Percentiles rank a stretch among this genome's conserved stretches.
Conservation (phyloP, 805 yeast species). For the Suhomyces xylopsoci region DNA sequence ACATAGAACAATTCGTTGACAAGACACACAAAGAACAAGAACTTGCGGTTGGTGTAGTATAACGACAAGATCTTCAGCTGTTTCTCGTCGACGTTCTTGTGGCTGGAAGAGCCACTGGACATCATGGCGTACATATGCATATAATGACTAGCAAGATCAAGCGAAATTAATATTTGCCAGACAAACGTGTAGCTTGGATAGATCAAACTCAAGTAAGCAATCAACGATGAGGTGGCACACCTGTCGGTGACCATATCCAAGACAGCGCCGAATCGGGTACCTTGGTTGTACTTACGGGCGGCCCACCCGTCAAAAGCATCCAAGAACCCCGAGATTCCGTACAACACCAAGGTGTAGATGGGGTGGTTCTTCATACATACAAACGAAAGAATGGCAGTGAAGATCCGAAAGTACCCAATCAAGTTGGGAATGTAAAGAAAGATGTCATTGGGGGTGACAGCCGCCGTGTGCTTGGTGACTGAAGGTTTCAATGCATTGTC, state of each 20-base stretch:
- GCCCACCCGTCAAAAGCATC: slow-evolving; percentile 97
- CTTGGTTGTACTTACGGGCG: slow-evolving; percentile 84
- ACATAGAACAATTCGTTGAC: slow-evolving; percentile 91
- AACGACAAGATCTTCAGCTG: slow-evolving; percentile 70
- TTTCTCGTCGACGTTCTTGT: slow-evolving; percentile 74
- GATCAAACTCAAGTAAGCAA: slow-evolving; percentile 77
- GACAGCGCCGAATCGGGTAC: slow-evolving; percentile 92
- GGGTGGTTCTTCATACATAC: slow-evolving; percentile 84
- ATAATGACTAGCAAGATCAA: slow-evolving; percentile 91
- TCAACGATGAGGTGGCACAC: slow-evolving; percentile 91
- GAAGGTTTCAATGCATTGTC: not conserved
- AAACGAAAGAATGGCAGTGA: slow-evolving; percentile 78
- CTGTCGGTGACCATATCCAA: slow-evolving; percentile 98
- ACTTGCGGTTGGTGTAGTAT: slow-evolving; percentile 82
- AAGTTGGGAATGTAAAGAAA: slow-evolving; percentile 84
- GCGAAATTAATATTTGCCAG: slow-evolving; percentile 81
- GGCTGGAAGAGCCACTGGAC: slow-evolving; percentile 73
- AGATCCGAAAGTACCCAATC: slow-evolving; percentile 84
- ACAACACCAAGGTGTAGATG: slow-evolving; percentile 66
- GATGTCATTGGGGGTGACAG: slow-evolving; percentile 48
- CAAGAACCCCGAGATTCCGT: slow-evolving; percentile 82
- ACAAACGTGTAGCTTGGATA: slow-evolving; percentile 67
- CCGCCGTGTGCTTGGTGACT: not conserved
- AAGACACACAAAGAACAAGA: slow-evolving; percentile 85
- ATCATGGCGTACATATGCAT: slow-evolving; percentile 98